These are phyloP conservation scores for Tarenaya hassleriana DNA, from an alignment of 345 rosid species.

Conservation along the genomic window DNA sequence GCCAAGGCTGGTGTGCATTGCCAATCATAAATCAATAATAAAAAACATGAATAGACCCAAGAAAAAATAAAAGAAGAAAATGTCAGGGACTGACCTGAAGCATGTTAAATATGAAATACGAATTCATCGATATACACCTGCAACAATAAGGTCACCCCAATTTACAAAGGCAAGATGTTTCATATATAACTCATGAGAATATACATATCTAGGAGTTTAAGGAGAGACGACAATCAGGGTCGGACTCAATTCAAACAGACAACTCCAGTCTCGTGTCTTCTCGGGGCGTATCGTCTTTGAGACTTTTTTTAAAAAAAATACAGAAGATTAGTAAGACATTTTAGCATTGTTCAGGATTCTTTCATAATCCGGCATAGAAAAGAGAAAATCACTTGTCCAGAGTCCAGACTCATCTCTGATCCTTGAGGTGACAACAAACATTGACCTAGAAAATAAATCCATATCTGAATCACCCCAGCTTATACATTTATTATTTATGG, in stretches of 20 bases:
- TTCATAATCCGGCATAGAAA: conserved; percentile 1
- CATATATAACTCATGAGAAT: conserved; percentile 5
- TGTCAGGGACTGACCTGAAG: conserved; percentile 56
- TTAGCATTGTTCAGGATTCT: neutral
- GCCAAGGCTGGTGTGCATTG: neutral
- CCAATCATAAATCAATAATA: neutral
- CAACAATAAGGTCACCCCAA: conserved; percentile 23
- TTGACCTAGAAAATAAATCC: neutral
- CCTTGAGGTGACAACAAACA: conserved; percentile 6
- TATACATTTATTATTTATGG: neutral
- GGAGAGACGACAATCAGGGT: too few species aligned
- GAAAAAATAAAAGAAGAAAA: too few species aligned
- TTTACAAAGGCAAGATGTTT: neutral
- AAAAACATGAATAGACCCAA: too few species aligned
- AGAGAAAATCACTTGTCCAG: conserved; percentile 5
- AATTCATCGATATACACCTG: conserved; percentile 83
- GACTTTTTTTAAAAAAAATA: neutral
- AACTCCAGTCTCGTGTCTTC: conserved; percentile 5
- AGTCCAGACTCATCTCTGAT: conserved; percentile 10
- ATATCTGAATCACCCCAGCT: conserved; percentile 7
- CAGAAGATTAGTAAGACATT: neutral
- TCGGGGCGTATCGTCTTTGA: neutral
- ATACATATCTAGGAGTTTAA: neutral
- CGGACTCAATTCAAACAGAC: conserved; percentile 3
- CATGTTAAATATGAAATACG: conserved; percentile 74